Conservation (phyloP, 2,329 filamentous ascomycete genomes). For the Pseudogymnoascus sp. region DNA sequence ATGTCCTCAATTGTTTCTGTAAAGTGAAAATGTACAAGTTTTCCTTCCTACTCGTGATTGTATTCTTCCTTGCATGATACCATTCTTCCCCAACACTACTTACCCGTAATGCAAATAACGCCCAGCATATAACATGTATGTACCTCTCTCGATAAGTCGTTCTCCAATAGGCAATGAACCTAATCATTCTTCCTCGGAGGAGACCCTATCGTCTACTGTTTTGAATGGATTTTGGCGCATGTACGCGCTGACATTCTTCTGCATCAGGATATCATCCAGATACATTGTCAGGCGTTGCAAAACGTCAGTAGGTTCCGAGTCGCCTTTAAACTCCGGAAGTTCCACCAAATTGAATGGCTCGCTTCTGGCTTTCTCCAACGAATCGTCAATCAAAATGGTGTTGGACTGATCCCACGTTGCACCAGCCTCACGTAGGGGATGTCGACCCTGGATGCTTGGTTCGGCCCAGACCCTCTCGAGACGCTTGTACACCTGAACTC, state of each 20-base stretch:
- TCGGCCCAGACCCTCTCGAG: conserved; percentile 64
- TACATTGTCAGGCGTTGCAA: conserved; percentile 55
- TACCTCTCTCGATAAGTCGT: too few species aligned
- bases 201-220: neutral
- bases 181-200: neutral
- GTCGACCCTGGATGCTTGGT: conserved; percentile 33
- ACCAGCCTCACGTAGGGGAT: conserved; percentile 35
- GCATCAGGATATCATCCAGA: conserved; percentile 44
- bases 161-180: neutral
- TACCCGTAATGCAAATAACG: neutral
- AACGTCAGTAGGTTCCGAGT: conserved; percentile 34
- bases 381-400: conserved; percentile 86
- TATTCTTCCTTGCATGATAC: neutral
- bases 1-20: neutral
- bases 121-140: neutral
- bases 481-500: conserved; percentile 86
- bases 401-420: conserved; percentile 69
- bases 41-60: neutral
- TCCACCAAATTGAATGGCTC: conserved; percentile 79
- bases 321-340: conserved; percentile 57
- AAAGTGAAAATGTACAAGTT: neutral
- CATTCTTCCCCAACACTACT: neutral
- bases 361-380: conserved; percentile 64
- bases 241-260: conserved; percentile 55
- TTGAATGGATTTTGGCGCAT: conserved; percentile 45